Conservation (phyloP, 495 filamentous ascomycete genomes). For the Penicillium paradoxum region DNA sequence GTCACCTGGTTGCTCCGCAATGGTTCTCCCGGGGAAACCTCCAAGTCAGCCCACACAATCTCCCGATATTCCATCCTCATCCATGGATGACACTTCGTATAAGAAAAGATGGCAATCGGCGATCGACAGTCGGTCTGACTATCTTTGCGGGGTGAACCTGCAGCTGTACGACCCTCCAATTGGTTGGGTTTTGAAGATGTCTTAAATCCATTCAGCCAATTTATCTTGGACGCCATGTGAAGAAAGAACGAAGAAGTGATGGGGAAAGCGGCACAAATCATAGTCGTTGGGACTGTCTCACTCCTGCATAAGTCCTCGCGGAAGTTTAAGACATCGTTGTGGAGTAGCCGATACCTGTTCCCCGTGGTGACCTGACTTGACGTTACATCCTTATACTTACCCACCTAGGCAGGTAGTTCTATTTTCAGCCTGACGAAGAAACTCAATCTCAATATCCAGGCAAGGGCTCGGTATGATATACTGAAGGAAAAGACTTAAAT, state of each 20-base stretch:
- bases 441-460: neutral
- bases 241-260: neutral
- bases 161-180: neutral
- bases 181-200: slow-evolving; percentile 1
- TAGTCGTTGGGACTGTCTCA: neutral
- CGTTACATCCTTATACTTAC: neutral
- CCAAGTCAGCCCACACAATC: neutral
- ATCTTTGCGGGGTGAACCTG: neutral
- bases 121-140: neutral
- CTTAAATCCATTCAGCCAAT: neutral
- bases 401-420: neutral
- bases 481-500: neutral
- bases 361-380: neutral
- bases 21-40: neutral
- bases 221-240: neutral
- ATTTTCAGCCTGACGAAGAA: neutral
- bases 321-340: neutral
- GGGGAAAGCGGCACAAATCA: neutral
- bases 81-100: neutral
- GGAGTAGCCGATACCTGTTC: neutral
- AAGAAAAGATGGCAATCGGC: neutral
- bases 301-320: neutral
- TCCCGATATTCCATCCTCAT: too few species aligned
- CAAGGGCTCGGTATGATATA: neutral
- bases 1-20: neutral